phyloP scores from a whole-genome alignment of 2,329 filamentous ascomycete genomes.

The Monilinia fructigena region DNA sequence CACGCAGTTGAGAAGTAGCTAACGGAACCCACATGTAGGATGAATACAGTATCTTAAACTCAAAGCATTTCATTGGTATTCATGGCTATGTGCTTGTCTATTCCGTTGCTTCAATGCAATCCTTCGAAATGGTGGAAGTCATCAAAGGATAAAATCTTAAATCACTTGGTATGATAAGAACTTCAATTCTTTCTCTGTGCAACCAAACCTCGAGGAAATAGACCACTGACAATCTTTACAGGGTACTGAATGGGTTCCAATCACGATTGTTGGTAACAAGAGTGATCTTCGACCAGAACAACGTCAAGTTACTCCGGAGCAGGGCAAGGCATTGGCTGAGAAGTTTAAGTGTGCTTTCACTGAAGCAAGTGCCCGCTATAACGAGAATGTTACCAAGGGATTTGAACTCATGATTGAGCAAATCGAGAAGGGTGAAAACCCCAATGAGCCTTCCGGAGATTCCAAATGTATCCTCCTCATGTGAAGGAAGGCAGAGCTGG shows the following conservation, averaged over 20 bases:
- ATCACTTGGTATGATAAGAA: slow-evolving; percentile 71
- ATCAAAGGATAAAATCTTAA: slow-evolving; percentile 96
- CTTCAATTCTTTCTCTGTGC: not conserved
- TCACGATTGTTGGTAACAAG: slow-evolving; percentile 97
- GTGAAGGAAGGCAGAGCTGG: slow-evolving; percentile 49
- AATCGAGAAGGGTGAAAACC: slow-evolving; percentile 92
- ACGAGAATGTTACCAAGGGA: slow-evolving; percentile 87
- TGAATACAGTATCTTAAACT: slow-evolving; percentile 97
- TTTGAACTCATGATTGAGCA: slow-evolving; percentile 94
- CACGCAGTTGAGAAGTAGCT: slow-evolving; percentile 2
- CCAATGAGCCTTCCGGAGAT: slow-evolving; percentile 75
- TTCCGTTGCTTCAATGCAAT: slow-evolving; percentile 89
- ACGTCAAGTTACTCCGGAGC: slow-evolving; percentile 82
- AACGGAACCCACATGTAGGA: slow-evolving; percentile 56
- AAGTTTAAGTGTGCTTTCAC: slow-evolving; percentile 92
- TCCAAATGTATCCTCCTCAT: slow-evolving; percentile 83
- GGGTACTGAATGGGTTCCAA: slow-evolving; percentile 89
- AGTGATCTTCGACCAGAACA: slow-evolving; percentile 90
- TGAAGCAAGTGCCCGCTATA: slow-evolving; percentile 89
- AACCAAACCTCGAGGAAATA: slow-evolving; percentile 19
- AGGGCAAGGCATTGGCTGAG: slow-evolving; percentile 79
- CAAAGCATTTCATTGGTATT: slow-evolving; percentile 98
- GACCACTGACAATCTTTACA: slow-evolving; percentile 42
- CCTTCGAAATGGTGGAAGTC: slow-evolving; percentile 95
- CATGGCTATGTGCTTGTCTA: slow-evolving; percentile 99